A percentile compares a stretch with the other conserved stretches of the same genome.
Conservation (phyloP, 306 rosid genomes). For the Vigna reflexopilosa region DNA sequence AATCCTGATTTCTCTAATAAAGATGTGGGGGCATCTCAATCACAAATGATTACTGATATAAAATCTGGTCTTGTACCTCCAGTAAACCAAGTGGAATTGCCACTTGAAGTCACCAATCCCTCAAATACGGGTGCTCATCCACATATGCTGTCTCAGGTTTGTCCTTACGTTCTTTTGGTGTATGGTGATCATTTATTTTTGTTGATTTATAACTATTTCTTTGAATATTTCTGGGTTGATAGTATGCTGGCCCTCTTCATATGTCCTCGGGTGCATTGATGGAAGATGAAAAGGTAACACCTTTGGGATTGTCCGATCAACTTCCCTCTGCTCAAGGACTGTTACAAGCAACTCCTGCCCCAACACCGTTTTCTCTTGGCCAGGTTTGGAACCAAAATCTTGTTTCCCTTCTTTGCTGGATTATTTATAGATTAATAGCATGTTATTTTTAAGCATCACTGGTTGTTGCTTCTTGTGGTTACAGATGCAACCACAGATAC, state of each 20-base stretch:
- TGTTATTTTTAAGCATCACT: constrained; percentile 27
- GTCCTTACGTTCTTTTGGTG: constrained; percentile 28
- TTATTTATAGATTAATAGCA: not conserved
- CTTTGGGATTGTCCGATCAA: constrained; percentile 79
- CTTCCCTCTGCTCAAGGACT: constrained; percentile 87
- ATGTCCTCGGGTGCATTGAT: constrained; percentile 71
- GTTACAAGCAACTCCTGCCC: constrained; percentile 70
- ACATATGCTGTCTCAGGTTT: constrained; percentile 86
- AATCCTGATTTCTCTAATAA: constrained; percentile 99
- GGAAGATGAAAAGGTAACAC: constrained; percentile 87
- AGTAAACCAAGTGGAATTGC: constrained; percentile 83
- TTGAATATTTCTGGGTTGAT: constrained; percentile 38
- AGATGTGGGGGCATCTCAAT: constrained; percentile 85
- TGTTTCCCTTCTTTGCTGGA: constrained; percentile 20
- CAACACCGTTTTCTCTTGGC: constrained; percentile 69
- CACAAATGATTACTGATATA: constrained; percentile 77
- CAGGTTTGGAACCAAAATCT: constrained; percentile 59
- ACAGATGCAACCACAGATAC: constrained; percentile 78
- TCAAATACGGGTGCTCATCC: constrained; percentile 77
- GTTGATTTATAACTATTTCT: constrained; percentile 1
- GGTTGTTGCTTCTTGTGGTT: constrained; percentile 42
- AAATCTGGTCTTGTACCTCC: constrained; percentile 77
- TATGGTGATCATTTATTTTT: not conserved
- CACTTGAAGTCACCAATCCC: constrained; percentile 75
- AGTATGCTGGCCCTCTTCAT: constrained; percentile 91